Evolutionary conservation across 139 green algal genomes (phyloP), one percentile per base, ranked within the genome.

Genomic region (Micromonas commoda): DNA sequence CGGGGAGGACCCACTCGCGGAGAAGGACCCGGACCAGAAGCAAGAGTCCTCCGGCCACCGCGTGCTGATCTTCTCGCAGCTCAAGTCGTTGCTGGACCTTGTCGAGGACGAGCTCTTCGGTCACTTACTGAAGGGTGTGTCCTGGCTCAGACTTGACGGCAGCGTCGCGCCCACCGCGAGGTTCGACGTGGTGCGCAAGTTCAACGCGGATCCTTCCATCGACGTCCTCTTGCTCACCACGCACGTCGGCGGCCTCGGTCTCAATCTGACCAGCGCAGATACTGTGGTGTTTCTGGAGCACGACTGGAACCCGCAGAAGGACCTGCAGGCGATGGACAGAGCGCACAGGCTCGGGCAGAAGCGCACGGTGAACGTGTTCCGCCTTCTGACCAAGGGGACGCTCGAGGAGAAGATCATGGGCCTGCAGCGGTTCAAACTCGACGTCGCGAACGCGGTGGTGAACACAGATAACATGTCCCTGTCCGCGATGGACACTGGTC

Each of bases 251-350:
- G 94, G 94, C 0, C 81, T 98, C 60, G 95, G 95, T 20, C 88
- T 99, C 20, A 99, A 99, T 83, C 81, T 99, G 28, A 99, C 94
- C 0, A 78, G 89, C 0, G 95, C 95, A 3, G 93, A 99, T 85
- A 98, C 92, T 6, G 95, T 99, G 53, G 88, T 99, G 37, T 99
- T 99, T 83, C 72, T 98, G 81, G 95, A 99, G 87, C 95, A 99
- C 80, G 94, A 98, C 83, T 99, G 94, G 93, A 99, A 99, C 87
- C 95, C 95, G 24, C 93, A 94, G 91, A 92, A 92, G 57, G 95
- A 99, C 82, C 84, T 98, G 84, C 94, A 97, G 91, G 91, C 87
- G 69, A 37, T 99, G 95, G 95, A 99, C 85, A 90, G 95, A 6
- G 95, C 95, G 20, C 95, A 99, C 86, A 85, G 95, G 1, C 90